phyloP scores from a whole-genome alignment of 805 yeast species.

The Lipomyces chichibuensis region DNA sequence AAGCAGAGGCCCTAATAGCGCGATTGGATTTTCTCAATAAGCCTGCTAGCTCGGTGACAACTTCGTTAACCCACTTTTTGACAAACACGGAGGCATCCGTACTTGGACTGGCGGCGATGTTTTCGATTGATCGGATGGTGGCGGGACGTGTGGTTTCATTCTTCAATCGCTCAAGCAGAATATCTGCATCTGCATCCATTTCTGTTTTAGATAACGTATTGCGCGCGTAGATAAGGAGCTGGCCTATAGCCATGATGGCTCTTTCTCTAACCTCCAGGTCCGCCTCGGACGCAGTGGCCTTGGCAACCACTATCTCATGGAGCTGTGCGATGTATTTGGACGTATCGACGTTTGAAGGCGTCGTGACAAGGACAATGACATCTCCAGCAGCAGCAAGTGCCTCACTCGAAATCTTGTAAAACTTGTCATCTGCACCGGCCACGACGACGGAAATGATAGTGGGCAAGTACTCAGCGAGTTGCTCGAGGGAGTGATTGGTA shows the following conservation, averaged over 20 bases:
- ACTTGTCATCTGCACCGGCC: conserved; percentile 44
- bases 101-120: conserved; percentile 36
- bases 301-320: conserved; percentile 43
- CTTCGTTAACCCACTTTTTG: conserved; percentile 37
- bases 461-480: conserved; percentile 15
- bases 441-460: conserved; percentile 41
- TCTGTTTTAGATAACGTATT: conserved; percentile 39
- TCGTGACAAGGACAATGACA: conserved; percentile 22
- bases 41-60: conserved; percentile 31
- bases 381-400: conserved; percentile 45
- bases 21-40: conserved; percentile 37
- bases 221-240: conserved; percentile 33
- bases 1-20: conserved; percentile 37
- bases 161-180: conserved; percentile 44
- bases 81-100: conserved; percentile 19
- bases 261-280: conserved; percentile 47
- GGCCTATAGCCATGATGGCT: conserved; percentile 45
- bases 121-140: conserved; percentile 42
- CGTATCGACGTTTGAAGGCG: conserved; percentile 9
- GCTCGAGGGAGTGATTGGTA: conserved; percentile 14
- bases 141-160: conserved; percentile 46
- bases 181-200: conserved; percentile 41
- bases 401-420: conserved; percentile 45
- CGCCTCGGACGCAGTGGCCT: conserved; percentile 44
- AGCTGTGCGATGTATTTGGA: conserved; percentile 28